phyloP scores from a whole-genome alignment of 768 basidiomycete species.

The Kwoniella sp. region DNA sequence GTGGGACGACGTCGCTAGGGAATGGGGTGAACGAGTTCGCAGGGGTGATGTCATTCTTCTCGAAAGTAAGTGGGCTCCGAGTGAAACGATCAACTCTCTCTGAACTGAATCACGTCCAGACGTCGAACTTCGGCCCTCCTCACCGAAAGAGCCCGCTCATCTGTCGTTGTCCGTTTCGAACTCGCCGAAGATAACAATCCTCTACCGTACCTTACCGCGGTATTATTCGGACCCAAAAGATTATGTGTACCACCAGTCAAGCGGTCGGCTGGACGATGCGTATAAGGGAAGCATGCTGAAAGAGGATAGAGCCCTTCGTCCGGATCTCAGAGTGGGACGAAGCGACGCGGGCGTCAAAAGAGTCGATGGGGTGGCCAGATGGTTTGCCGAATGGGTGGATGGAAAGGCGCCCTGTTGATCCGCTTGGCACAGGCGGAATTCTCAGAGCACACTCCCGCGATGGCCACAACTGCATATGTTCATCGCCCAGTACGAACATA shows the following conservation, averaged over 20 bases:
- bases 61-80: conserved; percentile 28
- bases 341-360: conserved; percentile 37
- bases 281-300: conserved; percentile 9
- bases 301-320: conserved; percentile 31
- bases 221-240: conserved; percentile 5
- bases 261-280: background rate
- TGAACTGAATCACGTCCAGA: too few relatives aligned
- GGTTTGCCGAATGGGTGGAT: conserved; percentile 42
- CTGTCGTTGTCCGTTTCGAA: conserved; percentile 13
- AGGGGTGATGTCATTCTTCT: conserved; percentile 39
- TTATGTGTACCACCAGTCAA: conserved; percentile 4
- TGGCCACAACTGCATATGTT: too few relatives aligned
- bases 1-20: conserved; percentile 35
- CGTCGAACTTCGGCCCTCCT: conserved; percentile 23
- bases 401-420: conserved; percentile 21
- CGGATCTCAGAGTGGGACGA: conserved; percentile 36
- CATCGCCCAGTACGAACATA: too few relatives aligned
- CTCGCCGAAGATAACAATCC: conserved; percentile 23
- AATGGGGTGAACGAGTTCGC: conserved; percentile 29
- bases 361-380: conserved; percentile 32
- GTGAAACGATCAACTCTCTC: too few relatives aligned
- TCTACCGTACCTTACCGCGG: conserved; percentile 39
- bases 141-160: conserved; percentile 25
- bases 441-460: too few relatives aligned
- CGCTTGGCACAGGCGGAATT: too few relatives aligned